These are phyloP conservation scores for Carex sylvatica DNA, from an alignment of 202 grass and related monocot genomes.

Conservation along the genomic window DNA sequence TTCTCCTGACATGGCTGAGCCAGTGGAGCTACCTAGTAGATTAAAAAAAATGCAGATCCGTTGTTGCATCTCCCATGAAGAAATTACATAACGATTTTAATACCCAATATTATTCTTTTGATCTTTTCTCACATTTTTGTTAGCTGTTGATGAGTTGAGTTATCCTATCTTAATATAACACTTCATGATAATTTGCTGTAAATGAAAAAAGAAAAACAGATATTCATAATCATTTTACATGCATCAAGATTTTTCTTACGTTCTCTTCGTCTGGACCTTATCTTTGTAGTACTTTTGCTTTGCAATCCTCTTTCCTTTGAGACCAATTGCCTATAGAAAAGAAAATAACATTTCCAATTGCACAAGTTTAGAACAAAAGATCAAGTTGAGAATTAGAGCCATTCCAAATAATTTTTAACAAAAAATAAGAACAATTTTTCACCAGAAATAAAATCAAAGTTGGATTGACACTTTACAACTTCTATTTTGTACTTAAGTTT, in stretches of 20 bases:
- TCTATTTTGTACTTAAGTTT: background rate
- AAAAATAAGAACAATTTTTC: background rate
- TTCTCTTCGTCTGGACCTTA: conserved; percentile 94
- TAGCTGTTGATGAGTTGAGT: background rate
- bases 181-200: too few relatives aligned
- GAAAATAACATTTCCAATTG: background rate
- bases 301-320: conserved; percentile 85
- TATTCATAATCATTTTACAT: too few relatives aligned
- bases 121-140: too few relatives aligned
- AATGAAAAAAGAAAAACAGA: too few relatives aligned
- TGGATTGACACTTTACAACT: background rate
- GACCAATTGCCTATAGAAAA: conserved; percentile 56
- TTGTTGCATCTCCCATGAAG: background rate
- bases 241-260: conserved; percentile 40
- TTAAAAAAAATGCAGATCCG: background rate
- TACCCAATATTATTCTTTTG: background rate
- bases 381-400: background rate
- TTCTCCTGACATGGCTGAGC: too few relatives aligned
- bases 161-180: too few relatives aligned
- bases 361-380: background rate
- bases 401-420: background rate
- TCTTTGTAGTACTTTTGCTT: conserved; percentile 90
- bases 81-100: background rate
- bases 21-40: too few relatives aligned
- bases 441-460: background rate